Evolutionary conservation across 257 asterid genomes (phyloP).

Genomic region (Petunia secreta): DNA sequence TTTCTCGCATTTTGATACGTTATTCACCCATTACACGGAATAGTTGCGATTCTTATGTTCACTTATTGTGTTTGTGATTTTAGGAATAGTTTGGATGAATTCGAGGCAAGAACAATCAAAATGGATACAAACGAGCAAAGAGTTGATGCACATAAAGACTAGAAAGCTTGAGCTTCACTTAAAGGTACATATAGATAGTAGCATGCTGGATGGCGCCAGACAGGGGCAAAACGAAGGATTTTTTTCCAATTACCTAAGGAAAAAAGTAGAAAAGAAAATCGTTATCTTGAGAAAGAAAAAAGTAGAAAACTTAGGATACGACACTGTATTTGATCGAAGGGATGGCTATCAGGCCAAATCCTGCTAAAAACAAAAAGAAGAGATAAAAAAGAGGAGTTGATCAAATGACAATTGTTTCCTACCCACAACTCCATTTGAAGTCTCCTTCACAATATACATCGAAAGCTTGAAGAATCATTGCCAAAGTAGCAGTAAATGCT

Average conservation of each 20-base stretch:
- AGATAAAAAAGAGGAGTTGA: not conserved
- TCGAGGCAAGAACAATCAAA: no score
- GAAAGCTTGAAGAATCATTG: slow-evolving; percentile 93
- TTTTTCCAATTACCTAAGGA: not conserved
- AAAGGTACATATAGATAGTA: not conserved
- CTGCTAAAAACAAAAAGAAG: not conserved
- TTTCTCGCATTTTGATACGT: no score
- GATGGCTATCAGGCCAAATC: slow-evolving; percentile 10
- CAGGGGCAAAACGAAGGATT: not conserved
- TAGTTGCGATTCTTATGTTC: no score
- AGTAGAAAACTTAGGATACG: not conserved
- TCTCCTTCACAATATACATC: slow-evolving; percentile 95
- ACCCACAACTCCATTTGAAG: slow-evolving; percentile 97
- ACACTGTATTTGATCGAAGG: not conserved
- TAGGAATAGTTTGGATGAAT: no score
- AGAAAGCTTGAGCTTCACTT: not conserved
- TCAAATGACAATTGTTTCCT: slow-evolving; percentile 35
- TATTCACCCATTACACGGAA: no score
- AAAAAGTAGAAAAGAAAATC: not conserved
- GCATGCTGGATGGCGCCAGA: not conserved
- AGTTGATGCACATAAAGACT: not conserved
- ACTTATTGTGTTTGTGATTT: no score
- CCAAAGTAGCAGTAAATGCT: slow-evolving; percentile 81
- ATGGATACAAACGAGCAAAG: no score
- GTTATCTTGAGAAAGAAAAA: not conserved